These are phyloP conservation scores for Chaetoceros muelleri DNA, from an alignment of 108 stramenopile genomes.

Conservation along the genomic window DNA sequence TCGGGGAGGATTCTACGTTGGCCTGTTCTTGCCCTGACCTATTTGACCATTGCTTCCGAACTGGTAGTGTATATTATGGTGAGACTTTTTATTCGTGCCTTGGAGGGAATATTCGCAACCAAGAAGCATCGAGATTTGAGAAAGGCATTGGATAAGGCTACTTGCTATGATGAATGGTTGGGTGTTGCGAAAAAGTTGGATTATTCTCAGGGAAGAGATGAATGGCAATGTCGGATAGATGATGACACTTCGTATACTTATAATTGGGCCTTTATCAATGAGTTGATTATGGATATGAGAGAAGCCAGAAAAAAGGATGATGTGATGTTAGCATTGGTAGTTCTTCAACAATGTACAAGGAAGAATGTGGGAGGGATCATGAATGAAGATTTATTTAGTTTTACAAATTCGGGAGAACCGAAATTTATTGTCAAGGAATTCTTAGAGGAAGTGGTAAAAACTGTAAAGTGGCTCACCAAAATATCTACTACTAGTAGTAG, in stretches of 20 bases:
- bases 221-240: slow-evolving; percentile 41
- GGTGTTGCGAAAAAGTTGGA: slow-evolving; percentile 51
- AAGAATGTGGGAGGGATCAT: slow-evolving; percentile 89
- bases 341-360: slow-evolving; percentile 80
- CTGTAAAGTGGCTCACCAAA: slow-evolving; percentile 68
- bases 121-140: slow-evolving; percentile 60
- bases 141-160: slow-evolving; percentile 33
- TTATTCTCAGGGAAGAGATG: slow-evolving; percentile 52
- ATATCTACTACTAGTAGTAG: not conserved
- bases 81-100: slow-evolving; percentile 45
- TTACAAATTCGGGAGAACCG: slow-evolving; percentile 76
- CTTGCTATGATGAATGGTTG: slow-evolving; percentile 68
- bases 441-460: slow-evolving; percentile 55
- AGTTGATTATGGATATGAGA: slow-evolving; percentile 53
- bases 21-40: slow-evolving; percentile 65
- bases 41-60: slow-evolving; percentile 60
- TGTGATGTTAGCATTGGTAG: slow-evolving; percentile 45
- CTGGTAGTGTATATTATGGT: slow-evolving; percentile 56
- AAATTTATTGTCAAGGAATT: slow-evolving; percentile 67
- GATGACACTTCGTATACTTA: slow-evolving; percentile 54
- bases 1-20: slow-evolving; percentile 59
- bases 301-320: slow-evolving; percentile 41
- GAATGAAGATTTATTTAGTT: slow-evolving; percentile 73
- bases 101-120: slow-evolving; percentile 55
- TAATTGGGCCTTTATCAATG: slow-evolving; percentile 73